Percentiles rank a stretch among this genome's conserved stretches.
These are phyloP conservation scores for Dipodascus albidus DNA, from an alignment of 805 yeast species.

Conservation along the genomic window DNA sequence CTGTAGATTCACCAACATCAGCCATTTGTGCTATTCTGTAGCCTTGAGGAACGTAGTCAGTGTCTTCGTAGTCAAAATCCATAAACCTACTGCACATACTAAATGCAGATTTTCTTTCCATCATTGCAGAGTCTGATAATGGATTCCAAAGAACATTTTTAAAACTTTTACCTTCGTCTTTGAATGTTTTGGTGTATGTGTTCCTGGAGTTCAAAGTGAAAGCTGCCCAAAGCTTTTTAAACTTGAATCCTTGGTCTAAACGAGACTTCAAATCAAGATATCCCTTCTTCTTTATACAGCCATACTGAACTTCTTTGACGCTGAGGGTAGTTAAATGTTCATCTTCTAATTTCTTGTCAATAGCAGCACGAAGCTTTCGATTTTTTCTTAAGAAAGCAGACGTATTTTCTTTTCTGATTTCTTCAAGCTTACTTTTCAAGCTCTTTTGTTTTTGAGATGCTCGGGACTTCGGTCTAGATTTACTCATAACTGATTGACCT, in stretches of 20 bases:
- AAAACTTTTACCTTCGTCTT: neutral
- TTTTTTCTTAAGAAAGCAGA: neutral
- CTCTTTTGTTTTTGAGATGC: neutral
- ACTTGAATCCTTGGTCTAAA: neutral
- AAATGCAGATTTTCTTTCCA: neutral
- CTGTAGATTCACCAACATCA: neutral
- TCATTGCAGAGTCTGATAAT: neutral
- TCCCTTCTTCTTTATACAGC: neutral
- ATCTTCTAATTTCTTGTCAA: neutral
- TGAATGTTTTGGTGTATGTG: neutral
- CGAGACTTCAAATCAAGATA: neutral
- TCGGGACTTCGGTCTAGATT: neutral
- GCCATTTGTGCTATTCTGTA: neutral
- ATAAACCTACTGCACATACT: neutral
- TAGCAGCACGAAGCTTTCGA: neutral
- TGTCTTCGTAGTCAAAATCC: neutral
- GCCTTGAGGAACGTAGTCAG: neutral
- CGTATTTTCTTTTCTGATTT: neutral
- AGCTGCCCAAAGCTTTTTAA: neutral
- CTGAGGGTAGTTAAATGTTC: too few species aligned
- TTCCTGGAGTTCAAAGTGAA: neutral
- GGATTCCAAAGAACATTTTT: neutral
- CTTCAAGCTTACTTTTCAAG: neutral
- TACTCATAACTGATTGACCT: neutral
- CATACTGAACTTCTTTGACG: neutral